Evolutionary conservation across 169 alveolate genomes (phyloP), one percentile per base, ranked within the genome.

Genomic region (Cryptosporidium sp.): DNA sequence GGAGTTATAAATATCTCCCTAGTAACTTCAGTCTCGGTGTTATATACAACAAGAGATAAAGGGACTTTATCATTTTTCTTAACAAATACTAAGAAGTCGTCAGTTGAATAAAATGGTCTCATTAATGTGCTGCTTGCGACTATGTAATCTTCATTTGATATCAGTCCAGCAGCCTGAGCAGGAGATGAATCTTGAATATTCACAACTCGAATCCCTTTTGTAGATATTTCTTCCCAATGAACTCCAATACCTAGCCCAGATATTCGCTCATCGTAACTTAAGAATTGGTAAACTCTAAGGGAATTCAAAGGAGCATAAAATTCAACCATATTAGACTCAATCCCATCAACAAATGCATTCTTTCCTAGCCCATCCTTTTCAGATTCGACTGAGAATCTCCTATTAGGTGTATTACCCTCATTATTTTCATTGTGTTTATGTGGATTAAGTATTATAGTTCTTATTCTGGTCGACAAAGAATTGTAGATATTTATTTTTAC

Each of bases 31-130:
- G 67, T 65, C 42, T 80, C 89, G 9, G 75, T 44, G 35, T 80
- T 80, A n/a, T 80, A 80, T n/a, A 80, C 68, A 65, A 31, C 26
- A 1, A 80, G 10, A 29, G 42, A 29, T 35, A 80, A 31, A 33
- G 35, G 51, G 18, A 23, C 37, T 39, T 67, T 45, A 31, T 62
- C 67, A 65, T 80, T 80, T 26, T 60, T 62, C 67, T 80, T 80
- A 45, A 80, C 42, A 18, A 58, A 80, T 8, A 31, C 44, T 42
- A 80, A 39, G 39, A 80, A 80, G 62, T 80, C 89, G n/a, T 62
- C 89, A 2, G 75, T 80, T 21, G 89, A 80, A 51, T 80, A 80
- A 29, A 80, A 80, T 2, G 89, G 89, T 3, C 89, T 60, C 56
- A 21, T 60, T 39, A 80, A 6, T 9, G 73, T 42, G 21, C 58